Conservation (phyloP, 1,284 basidiomycete genomes). For the Ceratobasidium sp. region DNA sequence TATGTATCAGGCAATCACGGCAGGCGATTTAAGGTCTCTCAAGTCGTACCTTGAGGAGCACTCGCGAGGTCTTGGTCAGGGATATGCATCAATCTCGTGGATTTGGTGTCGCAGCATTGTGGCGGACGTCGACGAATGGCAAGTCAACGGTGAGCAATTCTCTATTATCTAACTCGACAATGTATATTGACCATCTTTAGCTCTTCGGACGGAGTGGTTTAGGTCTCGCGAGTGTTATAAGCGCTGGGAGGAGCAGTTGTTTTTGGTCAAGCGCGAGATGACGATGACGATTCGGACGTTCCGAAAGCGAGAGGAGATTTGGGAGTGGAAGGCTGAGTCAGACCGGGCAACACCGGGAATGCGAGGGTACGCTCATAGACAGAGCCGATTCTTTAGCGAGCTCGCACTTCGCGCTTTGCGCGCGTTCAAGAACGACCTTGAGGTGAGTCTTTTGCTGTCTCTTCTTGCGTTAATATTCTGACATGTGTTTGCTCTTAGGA, state of each 20-base stretch:
- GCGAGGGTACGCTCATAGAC: slow-evolving; percentile 1
- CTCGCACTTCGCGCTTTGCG: neutral
- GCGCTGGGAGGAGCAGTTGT: slow-evolving; percentile 20
- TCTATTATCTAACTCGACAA: neutral
- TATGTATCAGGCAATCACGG: neutral
- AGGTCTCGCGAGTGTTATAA: slow-evolving; percentile 19
- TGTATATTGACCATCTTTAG: neutral
- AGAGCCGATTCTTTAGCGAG: slow-evolving; percentile 2
- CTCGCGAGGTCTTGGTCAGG: neutral
- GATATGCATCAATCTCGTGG: slow-evolving; percentile 3
- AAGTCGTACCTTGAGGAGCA: neutral
- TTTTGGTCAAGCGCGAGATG: slow-evolving; percentile 29
- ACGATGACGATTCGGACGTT: slow-evolving; percentile 9
- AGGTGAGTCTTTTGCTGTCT: neutral
- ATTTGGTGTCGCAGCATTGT: neutral
- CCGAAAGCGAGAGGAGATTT: neutral
- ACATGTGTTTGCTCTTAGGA: neutral
- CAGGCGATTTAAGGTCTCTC: neutral
- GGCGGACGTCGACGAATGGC: slow-evolving; percentile 4
- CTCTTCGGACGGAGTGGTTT: slow-evolving; percentile 25
- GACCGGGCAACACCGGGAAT: neutral
- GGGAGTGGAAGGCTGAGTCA: neutral
- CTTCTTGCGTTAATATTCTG: neutral
- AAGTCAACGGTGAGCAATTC: neutral
- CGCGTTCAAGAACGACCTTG: neutral